Percentiles rank a stretch among this genome's conserved stretches.
Conservation (phyloP, 192 early-diverging fungal species). For the Linnemannia zychae region DNA sequence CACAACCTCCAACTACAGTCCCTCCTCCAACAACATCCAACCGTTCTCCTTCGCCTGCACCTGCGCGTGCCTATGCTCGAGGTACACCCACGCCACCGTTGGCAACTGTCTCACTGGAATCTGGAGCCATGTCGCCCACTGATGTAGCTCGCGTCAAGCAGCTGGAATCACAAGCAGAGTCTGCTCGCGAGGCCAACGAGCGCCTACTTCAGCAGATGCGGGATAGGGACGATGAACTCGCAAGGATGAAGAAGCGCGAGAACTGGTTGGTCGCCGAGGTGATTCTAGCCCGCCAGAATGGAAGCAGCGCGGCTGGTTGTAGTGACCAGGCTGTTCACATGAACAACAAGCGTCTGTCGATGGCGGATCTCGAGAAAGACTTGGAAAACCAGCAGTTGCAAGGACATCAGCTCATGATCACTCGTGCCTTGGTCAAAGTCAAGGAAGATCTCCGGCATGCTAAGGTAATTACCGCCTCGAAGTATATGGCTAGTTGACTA, state of each 20-base stretch:
- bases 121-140: conserved; percentile 6
- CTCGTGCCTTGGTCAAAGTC: conserved; percentile 57
- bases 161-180: conserved; percentile 20
- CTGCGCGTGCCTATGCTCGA: background rate
- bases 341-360: conserved; percentile 31
- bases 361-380: conserved; percentile 35
- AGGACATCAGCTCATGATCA: conserved; percentile 61
- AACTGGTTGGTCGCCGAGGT: conserved; percentile 52
- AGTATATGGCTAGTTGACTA: background rate
- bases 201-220: conserved; percentile 20
- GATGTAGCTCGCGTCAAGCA: conserved; percentile 10
- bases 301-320: background rate
- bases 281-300: conserved; percentile 24
- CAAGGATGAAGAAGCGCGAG: conserved; percentile 25
- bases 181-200: conserved; percentile 9
- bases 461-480: conserved; percentile 21
- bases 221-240: conserved; percentile 38
- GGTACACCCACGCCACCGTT: conserved; percentile 3
- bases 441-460: conserved; percentile 63
- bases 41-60: conserved; percentile 28
- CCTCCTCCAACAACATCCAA: conserved; percentile 6
- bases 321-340: background rate
- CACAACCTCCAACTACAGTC: background rate
- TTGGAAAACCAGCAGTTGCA: conserved; percentile 53
- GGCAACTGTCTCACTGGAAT: background rate